Evolutionary conservation across 129 eudicot genomes (phyloP).

Genomic region (Escallonia rubra): DNA sequence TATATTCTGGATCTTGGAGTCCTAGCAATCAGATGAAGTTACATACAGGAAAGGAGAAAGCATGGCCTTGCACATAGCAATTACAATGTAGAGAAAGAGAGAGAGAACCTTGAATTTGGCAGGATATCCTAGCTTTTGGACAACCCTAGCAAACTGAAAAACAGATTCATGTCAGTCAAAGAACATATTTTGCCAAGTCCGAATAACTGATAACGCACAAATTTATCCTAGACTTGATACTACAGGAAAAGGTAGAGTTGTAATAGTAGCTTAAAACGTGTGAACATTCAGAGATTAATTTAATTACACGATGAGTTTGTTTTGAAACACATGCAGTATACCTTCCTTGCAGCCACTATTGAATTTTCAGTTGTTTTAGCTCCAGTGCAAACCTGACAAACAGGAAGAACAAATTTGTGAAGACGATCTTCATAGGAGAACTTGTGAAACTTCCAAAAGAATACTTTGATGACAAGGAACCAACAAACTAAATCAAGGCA

Average conservation of each 20-base stretch:
- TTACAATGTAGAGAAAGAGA: background rate
- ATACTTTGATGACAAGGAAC: background rate
- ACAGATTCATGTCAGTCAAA: slow-evolving; percentile 1
- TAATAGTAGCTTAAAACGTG: no score
- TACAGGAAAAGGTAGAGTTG: no score
- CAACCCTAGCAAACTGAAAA: slow-evolving; percentile 72
- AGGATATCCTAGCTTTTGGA: slow-evolving; percentile 85
- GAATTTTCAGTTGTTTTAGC: slow-evolving; percentile 95
- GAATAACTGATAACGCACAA: no score
- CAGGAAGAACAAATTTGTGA: background rate
- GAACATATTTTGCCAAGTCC: no score
- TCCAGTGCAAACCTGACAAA: slow-evolving; percentile 81
- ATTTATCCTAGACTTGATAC: no score
- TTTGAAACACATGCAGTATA: slow-evolving; percentile 7
- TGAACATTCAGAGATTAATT: background rate
- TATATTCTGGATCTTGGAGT: slow-evolving; percentile 85
- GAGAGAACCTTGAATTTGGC: slow-evolving; percentile 72
- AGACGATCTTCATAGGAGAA: background rate
- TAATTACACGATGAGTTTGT: background rate
- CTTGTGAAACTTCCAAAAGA: no score
- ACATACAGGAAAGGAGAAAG: background rate
- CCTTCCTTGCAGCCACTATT: slow-evolving; percentile 85
- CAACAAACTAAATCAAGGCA: background rate
- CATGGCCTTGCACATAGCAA: background rate
- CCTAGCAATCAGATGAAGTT: slow-evolving; percentile 32